These are phyloP conservation scores for Scutellaria minor DNA, from an alignment of 257 asterid species.

Conservation along the genomic window DNA sequence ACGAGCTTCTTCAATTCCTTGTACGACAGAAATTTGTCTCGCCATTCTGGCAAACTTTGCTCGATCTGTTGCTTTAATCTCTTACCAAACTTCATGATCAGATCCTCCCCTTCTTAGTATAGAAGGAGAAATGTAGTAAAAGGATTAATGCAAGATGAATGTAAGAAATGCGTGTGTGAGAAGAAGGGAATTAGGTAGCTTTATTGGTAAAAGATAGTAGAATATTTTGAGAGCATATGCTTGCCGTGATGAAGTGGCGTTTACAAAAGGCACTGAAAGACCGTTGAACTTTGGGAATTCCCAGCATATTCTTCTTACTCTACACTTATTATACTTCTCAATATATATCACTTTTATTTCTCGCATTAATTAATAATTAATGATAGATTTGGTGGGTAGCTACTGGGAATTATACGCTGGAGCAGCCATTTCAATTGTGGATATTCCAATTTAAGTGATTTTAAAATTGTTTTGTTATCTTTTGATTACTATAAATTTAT, in stretches of 20 bases:
- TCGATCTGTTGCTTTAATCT: constrained; percentile 76
- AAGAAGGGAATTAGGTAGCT: constrained; percentile 33
- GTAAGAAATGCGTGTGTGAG: background rate
- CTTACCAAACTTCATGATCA: constrained; percentile 87
- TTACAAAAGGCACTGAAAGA: constrained; percentile 39
- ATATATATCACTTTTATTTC: background rate
- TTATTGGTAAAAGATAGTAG: constrained; percentile 44
- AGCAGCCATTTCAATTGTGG: no score
- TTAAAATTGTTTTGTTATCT: no score
- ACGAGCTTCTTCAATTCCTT: constrained; percentile 81
- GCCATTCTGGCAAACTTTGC: constrained; percentile 84
- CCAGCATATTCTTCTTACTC: constrained; percentile 69
- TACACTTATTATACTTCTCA: background rate
- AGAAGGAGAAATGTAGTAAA: no score
- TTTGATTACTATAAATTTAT: no score
- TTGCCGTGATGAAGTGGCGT: constrained; percentile 71
- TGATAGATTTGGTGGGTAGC: background rate
- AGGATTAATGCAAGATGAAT: background rate
- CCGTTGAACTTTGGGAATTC: constrained; percentile 52
- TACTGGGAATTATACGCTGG: background rate
- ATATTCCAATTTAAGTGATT: no score
- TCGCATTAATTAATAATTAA: constrained; percentile 8
- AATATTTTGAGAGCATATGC: constrained; percentile 92
- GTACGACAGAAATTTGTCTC: constrained; percentile 73
- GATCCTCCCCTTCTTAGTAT: no score